phyloP scores from a whole-genome alignment of 1,139 yeast species.

The Kluyveromyces sp. region DNA sequence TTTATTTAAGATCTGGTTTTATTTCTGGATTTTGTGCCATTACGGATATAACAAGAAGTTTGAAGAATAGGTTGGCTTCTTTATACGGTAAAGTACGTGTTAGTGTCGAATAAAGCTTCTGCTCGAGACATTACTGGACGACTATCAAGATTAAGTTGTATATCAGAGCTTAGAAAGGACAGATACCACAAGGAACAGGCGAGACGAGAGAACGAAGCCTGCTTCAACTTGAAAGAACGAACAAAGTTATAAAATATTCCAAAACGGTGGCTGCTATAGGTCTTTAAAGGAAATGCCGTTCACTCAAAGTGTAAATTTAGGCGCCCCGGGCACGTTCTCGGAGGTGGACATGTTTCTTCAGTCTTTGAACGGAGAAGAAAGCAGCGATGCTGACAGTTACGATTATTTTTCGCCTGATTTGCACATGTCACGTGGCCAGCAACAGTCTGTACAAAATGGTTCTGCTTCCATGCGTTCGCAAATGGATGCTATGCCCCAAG shows the following conservation, averaged over 20 bases:
- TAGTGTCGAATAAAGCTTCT: too few relatives aligned
- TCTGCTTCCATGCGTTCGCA: background rate
- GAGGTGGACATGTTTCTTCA: slow-evolving; percentile 13
- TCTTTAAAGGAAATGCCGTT: background rate
- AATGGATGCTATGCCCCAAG: slow-evolving; percentile 4
- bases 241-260: too few relatives aligned
- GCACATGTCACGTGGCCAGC: slow-evolving; percentile 2
- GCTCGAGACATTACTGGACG: too few relatives aligned
- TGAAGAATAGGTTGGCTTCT: too few relatives aligned
- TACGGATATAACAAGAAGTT: background rate
- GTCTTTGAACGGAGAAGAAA: slow-evolving; percentile 11
- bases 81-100: too few relatives aligned
- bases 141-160: too few relatives aligned
- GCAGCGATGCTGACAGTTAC: slow-evolving; percentile 9
- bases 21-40: background rate
- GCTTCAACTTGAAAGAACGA: background rate
- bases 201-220: background rate
- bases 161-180: too few relatives aligned
- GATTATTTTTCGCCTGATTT: slow-evolving; percentile 6
- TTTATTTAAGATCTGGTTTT: background rate
- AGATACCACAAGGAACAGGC: too few relatives aligned
- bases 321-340: slow-evolving; percentile 5
- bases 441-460: background rate
- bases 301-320: slow-evolving; percentile 4
- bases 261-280: too few relatives aligned